Base-by-base conservation (phyloP, 805 yeast species). In the Sugiyamaella smithiae region DNA sequence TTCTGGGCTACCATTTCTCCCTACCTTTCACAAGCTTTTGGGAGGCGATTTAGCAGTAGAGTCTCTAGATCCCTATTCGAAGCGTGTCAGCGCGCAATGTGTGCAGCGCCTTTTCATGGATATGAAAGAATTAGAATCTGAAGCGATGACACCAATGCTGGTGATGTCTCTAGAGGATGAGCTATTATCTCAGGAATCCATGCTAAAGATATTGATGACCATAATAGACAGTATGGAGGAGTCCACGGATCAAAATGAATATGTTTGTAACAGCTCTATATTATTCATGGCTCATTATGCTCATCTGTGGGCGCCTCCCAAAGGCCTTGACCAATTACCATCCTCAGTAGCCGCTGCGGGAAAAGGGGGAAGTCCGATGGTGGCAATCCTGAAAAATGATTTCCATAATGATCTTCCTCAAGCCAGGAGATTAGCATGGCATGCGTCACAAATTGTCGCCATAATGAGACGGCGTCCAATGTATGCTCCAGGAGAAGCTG, bases 371-470 rank as follows among this genome's bases (percentile, higher is more conserved):
- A 11, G 25, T 14, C 24, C 23, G 17, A 26, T 17, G 22, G 20
- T 41, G 4, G 37, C 42, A 12, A 29, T 19, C 24, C 22, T 49
- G n/a, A 9, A 22, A n/a, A 28, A 16, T 12, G 50, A 23, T 14
- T 25, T 49, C 29, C 28, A 43, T 14, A 31, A 53, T 7, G 54
- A 56, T 22, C 51, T 51, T 9, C 50, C 36, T n/a, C 42, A 46
- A 20, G 42, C 60, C 5, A 40, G 60, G 9, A 37, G 29, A 19
- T 43, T 56, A 14, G 60, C 60, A 5, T 56, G 60, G 60, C 58
- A 57, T 20, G 55, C 59, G 8, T 48, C 50, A 12, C 60, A 57
- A 43, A 57, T 56, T 22, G 40, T 56, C 11, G 57, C 55, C 12
- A 41, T 56, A 22, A 43, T 53, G 17, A 23, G 48, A 29, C 28